Conservation (phyloP, 164 flowering plant genomes). For the Chloranthus sessilifolius region DNA sequence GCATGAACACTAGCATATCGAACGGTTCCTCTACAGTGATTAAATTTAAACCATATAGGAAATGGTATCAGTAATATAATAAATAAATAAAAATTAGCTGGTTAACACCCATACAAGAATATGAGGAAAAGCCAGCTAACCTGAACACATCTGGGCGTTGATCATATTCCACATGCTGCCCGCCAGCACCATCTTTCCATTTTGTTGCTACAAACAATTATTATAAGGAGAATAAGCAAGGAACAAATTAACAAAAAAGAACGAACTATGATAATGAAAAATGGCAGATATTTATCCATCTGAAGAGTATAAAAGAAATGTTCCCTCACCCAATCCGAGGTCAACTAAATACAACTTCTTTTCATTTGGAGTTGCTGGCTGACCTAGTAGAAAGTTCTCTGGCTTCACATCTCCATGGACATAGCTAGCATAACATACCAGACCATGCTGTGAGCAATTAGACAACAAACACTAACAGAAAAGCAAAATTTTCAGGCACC, state of each 20-base stretch:
- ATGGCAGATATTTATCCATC: background rate
- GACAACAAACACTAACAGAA: background rate
- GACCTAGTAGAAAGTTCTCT: conserved; percentile 81
- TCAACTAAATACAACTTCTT: conserved; percentile 88
- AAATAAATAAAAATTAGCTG: background rate
- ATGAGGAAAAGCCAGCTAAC: conserved; percentile 22
- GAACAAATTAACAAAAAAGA: background rate
- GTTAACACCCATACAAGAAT: background rate
- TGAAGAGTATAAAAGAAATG: background rate
- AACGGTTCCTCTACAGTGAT: conserved; percentile 65
- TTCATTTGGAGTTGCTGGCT: conserved; percentile 65
- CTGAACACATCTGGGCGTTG: conserved; percentile 95
- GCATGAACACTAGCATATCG: conserved; percentile 96
- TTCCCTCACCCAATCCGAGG: conserved; percentile 70
- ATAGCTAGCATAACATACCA: conserved; percentile 35
- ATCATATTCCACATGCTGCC: conserved; percentile 87
- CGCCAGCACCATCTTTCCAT: conserved; percentile 67
- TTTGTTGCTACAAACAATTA: conserved; percentile 59
- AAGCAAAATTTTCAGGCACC: background rate
- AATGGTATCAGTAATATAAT: background rate
- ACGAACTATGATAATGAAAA: background rate
- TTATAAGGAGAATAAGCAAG: background rate
- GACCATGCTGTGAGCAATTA: background rate
- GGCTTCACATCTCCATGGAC: conserved; percentile 98
- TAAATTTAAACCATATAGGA: conserved; percentile 6